Percentiles rank a stretch among this genome's conserved stretches.
Evolutionary conservation across 257 asterid genomes (phyloP).

Genomic region (Fraxinus quadrangulata): DNA sequence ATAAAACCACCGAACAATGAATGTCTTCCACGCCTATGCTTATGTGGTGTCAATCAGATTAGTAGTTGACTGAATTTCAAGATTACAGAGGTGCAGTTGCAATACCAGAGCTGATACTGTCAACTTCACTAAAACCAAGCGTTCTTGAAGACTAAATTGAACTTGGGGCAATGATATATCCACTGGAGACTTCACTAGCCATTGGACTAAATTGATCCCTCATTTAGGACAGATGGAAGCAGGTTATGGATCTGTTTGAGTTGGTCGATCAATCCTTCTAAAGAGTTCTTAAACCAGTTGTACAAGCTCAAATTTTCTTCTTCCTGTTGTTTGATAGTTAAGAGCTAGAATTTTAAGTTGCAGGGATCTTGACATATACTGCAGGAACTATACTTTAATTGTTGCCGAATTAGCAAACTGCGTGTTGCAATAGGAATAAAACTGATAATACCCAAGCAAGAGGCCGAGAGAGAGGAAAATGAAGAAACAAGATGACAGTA

Average conservation of each 20-base stretch:
- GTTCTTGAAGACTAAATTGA: not conserved
- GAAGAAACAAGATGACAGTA: conserved; percentile 5
- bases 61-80: not conserved
- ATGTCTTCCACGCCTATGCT: too few species aligned
- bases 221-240: too few species aligned
- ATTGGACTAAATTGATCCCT: not conserved
- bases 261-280: too few species aligned
- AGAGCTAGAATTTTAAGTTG: conserved; percentile 1
- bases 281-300: not conserved
- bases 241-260: too few species aligned
- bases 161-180: not conserved
- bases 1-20: not conserved
- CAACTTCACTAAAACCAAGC: not conserved
- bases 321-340: not conserved
- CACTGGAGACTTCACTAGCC: conserved; percentile 6
- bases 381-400: not conserved
- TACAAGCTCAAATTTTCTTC: conserved; percentile 6
- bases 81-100: not conserved
- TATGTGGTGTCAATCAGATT: not conserved
- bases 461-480: not conserved
- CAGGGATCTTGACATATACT: not conserved
- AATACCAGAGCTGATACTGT: not conserved
- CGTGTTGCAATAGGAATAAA: not conserved
- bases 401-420: conserved; percentile 13
- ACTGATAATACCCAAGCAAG: not conserved